Base-by-base conservation (phyloP, 164 flowering plant genomes). In the Stephania yunnanensis region DNA sequence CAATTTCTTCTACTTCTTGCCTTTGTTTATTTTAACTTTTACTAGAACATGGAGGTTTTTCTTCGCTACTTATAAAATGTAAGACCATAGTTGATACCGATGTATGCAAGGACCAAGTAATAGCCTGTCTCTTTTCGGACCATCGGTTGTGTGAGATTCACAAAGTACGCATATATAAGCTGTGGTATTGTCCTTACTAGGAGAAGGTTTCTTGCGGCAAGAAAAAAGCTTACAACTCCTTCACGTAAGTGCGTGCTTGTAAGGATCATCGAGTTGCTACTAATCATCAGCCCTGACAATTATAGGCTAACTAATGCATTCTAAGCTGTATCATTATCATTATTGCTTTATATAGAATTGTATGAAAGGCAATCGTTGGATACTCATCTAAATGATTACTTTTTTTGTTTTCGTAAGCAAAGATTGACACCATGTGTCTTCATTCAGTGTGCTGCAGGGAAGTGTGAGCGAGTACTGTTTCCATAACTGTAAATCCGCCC, bases 401-500 rank as follows among this genome's bases (percentile, higher is more conserved):
- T 2, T 10, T 11, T 50, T 7, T 50, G 55, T 50, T 10, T 50
- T 50, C 31, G 29, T 13, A 30, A 68, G 46, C n/a, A 45, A 46
- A 19, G 22, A 66, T 64, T 74, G n/a, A 9, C 10, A 45, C 46
- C 22, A 50, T 36, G 17, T 31, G 65, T 30, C 74, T 74, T 45
- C 52, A 45, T 78, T 25, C 88, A 93, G 98, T 82, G 91, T 91
- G 20, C 78, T 93, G 71, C 91, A 90, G 77, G 97, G 97, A 74
- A 95, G 97, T 80, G 92, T 95, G 46, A 78, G 94, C 46, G 94
- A 95, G 80, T 83, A 92, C 81, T 87, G 91, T 82, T 85, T 91
- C 82, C 98, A 91, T 86, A 78, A 91, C 75, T 93, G 99, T 75
- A 91, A 92, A 85, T 63, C 88, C 48, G 94, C 95, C 12, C 97